A percentile compares a stretch with the other conserved stretches of the same genome.
phyloP scores from a whole-genome alignment of 768 basidiomycete genomes.

The Cystoderma amianthinum region DNA sequence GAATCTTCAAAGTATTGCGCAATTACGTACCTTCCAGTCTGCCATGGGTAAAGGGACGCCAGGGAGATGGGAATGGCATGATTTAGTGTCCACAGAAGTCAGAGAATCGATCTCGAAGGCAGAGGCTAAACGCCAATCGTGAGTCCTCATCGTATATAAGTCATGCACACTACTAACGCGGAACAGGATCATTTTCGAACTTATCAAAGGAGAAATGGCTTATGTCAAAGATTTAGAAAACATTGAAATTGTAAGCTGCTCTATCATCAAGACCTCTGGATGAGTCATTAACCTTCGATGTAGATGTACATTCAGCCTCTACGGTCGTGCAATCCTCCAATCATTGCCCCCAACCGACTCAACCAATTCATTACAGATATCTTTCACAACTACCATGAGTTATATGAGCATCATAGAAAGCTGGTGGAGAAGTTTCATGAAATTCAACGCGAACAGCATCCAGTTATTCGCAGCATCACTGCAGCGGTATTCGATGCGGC shows the following conservation, averaged over 20 bases:
- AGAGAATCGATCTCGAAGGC: constrained; percentile 57
- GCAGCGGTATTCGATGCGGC: constrained; percentile 85
- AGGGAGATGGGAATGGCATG: constrained; percentile 87
- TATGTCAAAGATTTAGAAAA: constrained; percentile 91
- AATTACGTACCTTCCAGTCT: constrained; percentile 84
- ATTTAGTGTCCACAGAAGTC: constrained; percentile 68
- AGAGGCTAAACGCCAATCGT: constrained; percentile 83
- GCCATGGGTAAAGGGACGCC: constrained; percentile 80
- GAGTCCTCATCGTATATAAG: constrained; percentile 20
- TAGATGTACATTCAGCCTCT: constrained; percentile 83
- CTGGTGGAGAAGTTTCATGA: constrained; percentile 79
- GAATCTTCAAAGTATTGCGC: constrained; percentile 72
- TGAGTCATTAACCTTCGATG: constrained; percentile 3
- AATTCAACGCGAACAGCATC: constrained; percentile 85
- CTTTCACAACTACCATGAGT: constrained; percentile 80
- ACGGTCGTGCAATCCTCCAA: constrained; percentile 64
- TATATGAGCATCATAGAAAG: constrained; percentile 67
- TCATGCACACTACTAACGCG: not conserved
- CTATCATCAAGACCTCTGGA: not conserved
- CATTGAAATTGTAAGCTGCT: constrained; percentile 57
- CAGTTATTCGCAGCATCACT: constrained; percentile 70
- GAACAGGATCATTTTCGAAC: constrained; percentile 80
- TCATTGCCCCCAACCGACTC: constrained; percentile 65
- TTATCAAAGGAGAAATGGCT: constrained; percentile 94
- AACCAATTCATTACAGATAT: constrained; percentile 79